Percentiles rank a stretch among this genome's conserved stretches.
Conservation (phyloP, 129 eudicot species). For the Flaveria bidentis region DNA sequence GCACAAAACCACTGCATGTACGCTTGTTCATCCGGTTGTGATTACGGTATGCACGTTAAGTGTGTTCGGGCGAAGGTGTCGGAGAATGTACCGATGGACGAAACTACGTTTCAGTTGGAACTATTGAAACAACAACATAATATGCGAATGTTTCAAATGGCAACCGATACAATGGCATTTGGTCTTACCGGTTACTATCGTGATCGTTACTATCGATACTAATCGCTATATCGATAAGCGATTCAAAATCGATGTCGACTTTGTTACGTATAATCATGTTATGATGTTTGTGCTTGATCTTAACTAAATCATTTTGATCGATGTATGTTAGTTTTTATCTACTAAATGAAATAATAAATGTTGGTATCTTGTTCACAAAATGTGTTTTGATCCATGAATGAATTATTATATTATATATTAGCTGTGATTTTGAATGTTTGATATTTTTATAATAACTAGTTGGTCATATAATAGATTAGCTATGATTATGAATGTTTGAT, state of each 20-base stretch:
- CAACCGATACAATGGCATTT: slow-evolving; percentile 12
- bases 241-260: background rate
- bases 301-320: background rate
- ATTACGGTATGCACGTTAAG: slow-evolving; percentile 32
- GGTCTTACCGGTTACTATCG: background rate
- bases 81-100: slow-evolving; percentile 24
- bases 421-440: no score
- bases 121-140: slow-evolving; percentile 24
- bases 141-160: slow-evolving; percentile 1
- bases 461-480: no score
- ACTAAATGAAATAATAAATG: no score
- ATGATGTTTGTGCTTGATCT: background rate
- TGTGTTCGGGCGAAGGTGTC: slow-evolving; percentile 9
- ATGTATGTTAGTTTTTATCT: background rate
- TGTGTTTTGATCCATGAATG: no score
- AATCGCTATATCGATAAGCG: background rate
- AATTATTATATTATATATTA: no score
- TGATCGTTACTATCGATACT: background rate
- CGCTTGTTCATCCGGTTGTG: slow-evolving; percentile 24
- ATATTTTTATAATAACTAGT: no score
- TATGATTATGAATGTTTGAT: no score
- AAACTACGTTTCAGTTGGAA: slow-evolving; percentile 22
- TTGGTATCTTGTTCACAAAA: no score
- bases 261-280: background rate
- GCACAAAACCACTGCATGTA: slow-evolving; percentile 26